Evolutionary conservation across 2,329 filamentous ascomycete species (phyloP).

Genomic region (Venturia pyrina): DNA sequence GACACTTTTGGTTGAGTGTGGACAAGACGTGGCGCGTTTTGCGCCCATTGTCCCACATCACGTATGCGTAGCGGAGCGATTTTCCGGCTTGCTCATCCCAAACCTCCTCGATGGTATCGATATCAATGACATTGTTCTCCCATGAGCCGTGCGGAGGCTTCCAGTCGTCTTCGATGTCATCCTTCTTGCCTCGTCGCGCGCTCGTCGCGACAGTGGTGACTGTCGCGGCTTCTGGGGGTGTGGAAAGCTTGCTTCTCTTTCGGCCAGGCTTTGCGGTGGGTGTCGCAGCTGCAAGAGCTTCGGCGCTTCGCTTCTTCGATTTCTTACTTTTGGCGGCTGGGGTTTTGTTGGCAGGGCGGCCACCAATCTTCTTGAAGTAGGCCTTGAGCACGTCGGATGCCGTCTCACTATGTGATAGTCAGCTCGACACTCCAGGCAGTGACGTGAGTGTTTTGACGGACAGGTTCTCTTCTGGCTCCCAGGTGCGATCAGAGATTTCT

Average conservation of each 20-base stretch:
- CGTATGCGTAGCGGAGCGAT: slow-evolving; percentile 52
- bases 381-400: slow-evolving; percentile 48
- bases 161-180: slow-evolving; percentile 41
- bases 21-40: slow-evolving; percentile 64
- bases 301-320: slow-evolving; percentile 15
- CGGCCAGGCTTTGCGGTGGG: slow-evolving; percentile 16
- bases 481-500: slow-evolving; percentile 59
- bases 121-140: slow-evolving; percentile 61
- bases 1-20: slow-evolving; percentile 64
- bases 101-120: slow-evolving; percentile 64
- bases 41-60: slow-evolving; percentile 63
- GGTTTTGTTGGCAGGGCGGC: slow-evolving; percentile 31
- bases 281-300: slow-evolving; percentile 13
- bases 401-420: slow-evolving; percentile 19
- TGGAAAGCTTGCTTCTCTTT: slow-evolving; percentile 16
- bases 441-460: slow-evolving; percentile 24
- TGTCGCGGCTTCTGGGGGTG: slow-evolving; percentile 12
- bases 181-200: slow-evolving; percentile 17
- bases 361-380: slow-evolving; percentile 56
- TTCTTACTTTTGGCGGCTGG: slow-evolving; percentile 19
- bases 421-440: not conserved
- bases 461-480: slow-evolving; percentile 71
- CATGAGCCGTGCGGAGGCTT: slow-evolving; percentile 62
- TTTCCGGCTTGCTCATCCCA: slow-evolving; percentile 28
- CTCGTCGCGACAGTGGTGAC: slow-evolving; percentile 19